Evolutionary conservation across 768 basidiomycete species (phyloP), one percentile per base, ranked within the genome.

Genomic region (Floccularia luteovirens): DNA sequence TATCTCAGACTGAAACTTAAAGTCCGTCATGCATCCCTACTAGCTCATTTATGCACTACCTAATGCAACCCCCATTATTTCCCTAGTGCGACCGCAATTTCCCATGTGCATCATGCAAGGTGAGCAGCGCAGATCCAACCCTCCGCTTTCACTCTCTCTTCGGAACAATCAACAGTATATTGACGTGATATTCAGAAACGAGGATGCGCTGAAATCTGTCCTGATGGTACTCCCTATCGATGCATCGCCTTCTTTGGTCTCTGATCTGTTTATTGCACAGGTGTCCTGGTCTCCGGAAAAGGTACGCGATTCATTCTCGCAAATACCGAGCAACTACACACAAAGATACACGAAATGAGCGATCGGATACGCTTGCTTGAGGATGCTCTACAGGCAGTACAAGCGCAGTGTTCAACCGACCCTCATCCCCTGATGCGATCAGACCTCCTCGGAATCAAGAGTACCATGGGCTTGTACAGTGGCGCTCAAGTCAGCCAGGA

Each of bases 291-390:
- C 2, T 79, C 77, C 28, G 77, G 77, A 24, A 78, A 77, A 53
- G 77, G 77, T 38, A 79, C 76, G 39, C 74, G 77, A 54, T 80
- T 79, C 45, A 77, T 80, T 49, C 70, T 81, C 36, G 78, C 78
- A 36, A 79, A 79, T 50, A 79, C 78, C 8, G 78, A 80, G 49
- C 77, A 78, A 48, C 62, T 80, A 10, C 79, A 81, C 46, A 54
- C 63, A 16, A 81, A 79, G 57, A 81, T 82, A 5, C 72, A 75
- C 31, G 72, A 76, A 45, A 79, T 82, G 76, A 77, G 77, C 52
- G 72, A 75, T 44, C 72, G 79, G 31, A 79, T 81, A 49, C 72
- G 77, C 43, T 60, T 67, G 39, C 69, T 81, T 31, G 79, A 81
- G 51, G 76, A 77, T 36, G 75, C 75, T 3, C 57, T 81, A 17